Evolutionary conservation across 2,329 filamentous ascomycete species (phyloP).

Genomic region (Trichoderma oligosporum): DNA sequence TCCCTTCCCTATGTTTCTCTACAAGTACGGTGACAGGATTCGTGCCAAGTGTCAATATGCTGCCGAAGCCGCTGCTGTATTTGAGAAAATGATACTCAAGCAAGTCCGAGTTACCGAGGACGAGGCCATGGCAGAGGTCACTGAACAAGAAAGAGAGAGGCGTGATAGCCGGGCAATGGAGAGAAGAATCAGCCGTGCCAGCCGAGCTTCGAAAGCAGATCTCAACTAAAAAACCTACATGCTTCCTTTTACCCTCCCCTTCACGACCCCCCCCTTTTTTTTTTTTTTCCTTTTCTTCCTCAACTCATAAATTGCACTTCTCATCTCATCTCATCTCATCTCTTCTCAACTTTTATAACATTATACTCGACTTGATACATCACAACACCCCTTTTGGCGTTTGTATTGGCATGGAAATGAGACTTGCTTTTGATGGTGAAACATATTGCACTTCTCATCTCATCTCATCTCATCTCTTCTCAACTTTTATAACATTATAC

Average conservation of each 20-base stretch:
- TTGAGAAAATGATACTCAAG: conserved; percentile 43
- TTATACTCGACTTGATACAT: background rate
- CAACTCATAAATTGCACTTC: too few relatives aligned
- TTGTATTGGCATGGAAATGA: background rate
- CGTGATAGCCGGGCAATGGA: conserved; percentile 23
- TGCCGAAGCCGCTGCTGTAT: conserved; percentile 60
- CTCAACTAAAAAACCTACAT: background rate
- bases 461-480: background rate
- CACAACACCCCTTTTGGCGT: background rate
- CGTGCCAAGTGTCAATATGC: conserved; percentile 67
- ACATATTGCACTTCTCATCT: too few relatives aligned
- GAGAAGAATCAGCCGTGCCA: background rate
- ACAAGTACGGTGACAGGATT: conserved; percentile 63
- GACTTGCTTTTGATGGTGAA: background rate
- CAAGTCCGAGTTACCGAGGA: conserved; percentile 30
- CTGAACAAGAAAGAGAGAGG: conserved; percentile 28
- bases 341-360: background rate
- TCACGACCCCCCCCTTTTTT: too few relatives aligned
- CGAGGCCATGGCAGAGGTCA: conserved; percentile 26
- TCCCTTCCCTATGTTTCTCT: conserved; percentile 73
- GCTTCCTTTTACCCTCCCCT: background rate
- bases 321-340: too few relatives aligned
- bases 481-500: background rate
- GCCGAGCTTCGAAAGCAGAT: background rate
- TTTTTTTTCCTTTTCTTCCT: too few relatives aligned